These are phyloP conservation scores for Persicaria maculosa DNA, from an alignment of 148 eudicot species.

Conservation along the genomic window DNA sequence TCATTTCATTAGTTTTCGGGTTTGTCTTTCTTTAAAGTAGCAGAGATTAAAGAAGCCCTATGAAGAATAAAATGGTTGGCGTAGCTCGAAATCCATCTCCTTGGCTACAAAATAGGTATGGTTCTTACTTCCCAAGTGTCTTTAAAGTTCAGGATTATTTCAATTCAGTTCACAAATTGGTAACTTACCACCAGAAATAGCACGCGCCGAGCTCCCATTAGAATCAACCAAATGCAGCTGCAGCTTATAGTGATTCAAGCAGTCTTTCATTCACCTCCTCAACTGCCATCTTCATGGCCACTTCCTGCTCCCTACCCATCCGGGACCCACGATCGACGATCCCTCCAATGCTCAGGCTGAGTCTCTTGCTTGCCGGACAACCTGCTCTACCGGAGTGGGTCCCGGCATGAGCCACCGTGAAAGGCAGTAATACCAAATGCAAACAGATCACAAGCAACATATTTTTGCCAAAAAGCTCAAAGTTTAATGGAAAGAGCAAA, in stretches of 20 bases:
- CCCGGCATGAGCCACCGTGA: neutral
- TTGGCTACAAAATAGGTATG: no score
- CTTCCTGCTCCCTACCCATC: conserved; percentile 9
- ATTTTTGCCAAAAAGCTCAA: neutral
- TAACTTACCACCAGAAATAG: neutral
- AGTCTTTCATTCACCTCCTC: neutral
- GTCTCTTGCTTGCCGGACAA: neutral
- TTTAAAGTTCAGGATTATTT: no score
- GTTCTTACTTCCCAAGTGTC: no score
- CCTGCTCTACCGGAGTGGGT: neutral
- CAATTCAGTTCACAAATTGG: neutral
- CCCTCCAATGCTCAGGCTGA: neutral
- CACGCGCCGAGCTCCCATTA: neutral
- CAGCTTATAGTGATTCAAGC: neutral
- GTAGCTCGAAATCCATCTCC: no score
- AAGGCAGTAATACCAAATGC: neutral
- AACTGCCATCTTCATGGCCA: conserved; percentile 7
- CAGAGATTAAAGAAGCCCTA: no score
- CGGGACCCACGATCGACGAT: neutral
- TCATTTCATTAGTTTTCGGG: no score
- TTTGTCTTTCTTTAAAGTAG: no score
- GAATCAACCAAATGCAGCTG: conserved; percentile 5
- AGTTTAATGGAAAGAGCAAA: no score
- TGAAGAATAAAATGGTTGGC: no score
- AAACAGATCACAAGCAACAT: conserved; percentile 7